Evolutionary conservation across 768 basidiomycete species (phyloP), one percentile per base, ranked within the genome.

Genomic region (Tulasnella sp.): DNA sequence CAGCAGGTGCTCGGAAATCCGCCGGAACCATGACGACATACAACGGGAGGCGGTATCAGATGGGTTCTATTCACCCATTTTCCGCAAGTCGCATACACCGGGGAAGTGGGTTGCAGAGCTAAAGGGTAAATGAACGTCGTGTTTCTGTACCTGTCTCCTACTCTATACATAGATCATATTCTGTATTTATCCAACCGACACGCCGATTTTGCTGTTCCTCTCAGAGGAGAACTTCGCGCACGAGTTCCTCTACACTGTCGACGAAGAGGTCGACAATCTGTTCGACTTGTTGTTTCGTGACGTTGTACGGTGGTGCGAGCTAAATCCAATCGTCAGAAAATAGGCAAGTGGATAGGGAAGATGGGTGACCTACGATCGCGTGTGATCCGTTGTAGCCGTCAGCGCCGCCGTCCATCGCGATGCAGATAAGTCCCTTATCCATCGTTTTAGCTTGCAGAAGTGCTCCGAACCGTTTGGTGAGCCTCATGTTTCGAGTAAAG

Each of bases 271-370:
- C 74, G 4, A 80, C 84, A 59, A 91, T 83, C 67, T 67, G 74
- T 62, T 82, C 78, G 19, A 88, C 73, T 69, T 91, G 77, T 62
- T 80, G 75, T 60, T 72, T 70, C 4, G 80, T 86, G 37, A 86
- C 73, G 65, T 83, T 91, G 67, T 86, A 89, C 4, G 88, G 84
- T 27, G 90, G 90, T 0, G 85, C 77, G 49, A 93, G 70, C 55
- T 57, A 34, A 27, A 8, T 5, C 34, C 27, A 52, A 25, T n/a
- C 34, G 32, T n/a, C 12, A 52, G 17, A 21, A 52, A 15, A 12
- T 25, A n/a, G n/a, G n/a, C n/a, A n/a, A n/a, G n/a, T n/a, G n/a
- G n/a, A n/a, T n/a, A n/a, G n/a, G n/a, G n/a, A n/a, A n/a, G n/a
- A n/a, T n/a, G n/a, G n/a, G n/a, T 19, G 3, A 57, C 55, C 36